phyloP scores from a whole-genome alignment of 352 stramenopile genomes.

The Phytophthora ramorum region DNA sequence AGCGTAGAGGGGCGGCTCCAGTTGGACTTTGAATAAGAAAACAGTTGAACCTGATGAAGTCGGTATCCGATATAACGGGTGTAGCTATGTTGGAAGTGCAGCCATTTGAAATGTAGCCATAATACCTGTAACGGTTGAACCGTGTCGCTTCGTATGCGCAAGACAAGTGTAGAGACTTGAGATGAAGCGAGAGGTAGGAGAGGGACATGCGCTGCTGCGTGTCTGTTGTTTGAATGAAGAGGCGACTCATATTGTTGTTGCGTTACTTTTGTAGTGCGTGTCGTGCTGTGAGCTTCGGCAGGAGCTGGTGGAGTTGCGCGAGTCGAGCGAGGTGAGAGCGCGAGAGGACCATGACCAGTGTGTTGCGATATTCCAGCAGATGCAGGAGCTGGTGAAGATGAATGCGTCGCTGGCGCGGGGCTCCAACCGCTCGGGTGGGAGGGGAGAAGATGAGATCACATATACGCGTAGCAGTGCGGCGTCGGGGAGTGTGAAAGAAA shows the following conservation, averaged over 20 bases:
- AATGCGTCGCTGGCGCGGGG: constrained; percentile 31
- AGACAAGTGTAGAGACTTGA: not conserved
- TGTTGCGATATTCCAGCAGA: constrained; percentile 49
- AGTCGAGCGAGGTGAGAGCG: constrained; percentile 31
- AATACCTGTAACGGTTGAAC: constrained; percentile 1
- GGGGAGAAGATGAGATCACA: not conserved
- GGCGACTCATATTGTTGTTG: not conserved
- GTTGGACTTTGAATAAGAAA: constrained; percentile 1
- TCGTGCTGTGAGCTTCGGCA: constrained; percentile 18
- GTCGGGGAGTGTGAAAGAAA: not conserved
- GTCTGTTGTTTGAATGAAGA: not conserved
- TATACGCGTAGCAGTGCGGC: not conserved
- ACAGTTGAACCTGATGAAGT: not conserved
- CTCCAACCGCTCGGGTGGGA: not conserved
- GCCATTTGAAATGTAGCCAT: not conserved
- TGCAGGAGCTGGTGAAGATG: constrained; percentile 50
- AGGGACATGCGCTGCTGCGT: not conserved
- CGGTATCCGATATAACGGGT: not conserved
- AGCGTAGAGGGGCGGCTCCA: constrained; percentile 4
- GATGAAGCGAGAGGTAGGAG: constrained; percentile 19
- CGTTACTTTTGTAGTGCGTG: constrained; percentile 18
- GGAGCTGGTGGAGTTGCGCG: constrained; percentile 27
- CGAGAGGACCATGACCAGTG: constrained; percentile 45
- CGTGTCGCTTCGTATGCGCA: not conserved
- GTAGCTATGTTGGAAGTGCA: constrained; percentile 12